Conservation (phyloP, 2,329 filamentous ascomycete species). For the Aspergillus sp. region DNA sequence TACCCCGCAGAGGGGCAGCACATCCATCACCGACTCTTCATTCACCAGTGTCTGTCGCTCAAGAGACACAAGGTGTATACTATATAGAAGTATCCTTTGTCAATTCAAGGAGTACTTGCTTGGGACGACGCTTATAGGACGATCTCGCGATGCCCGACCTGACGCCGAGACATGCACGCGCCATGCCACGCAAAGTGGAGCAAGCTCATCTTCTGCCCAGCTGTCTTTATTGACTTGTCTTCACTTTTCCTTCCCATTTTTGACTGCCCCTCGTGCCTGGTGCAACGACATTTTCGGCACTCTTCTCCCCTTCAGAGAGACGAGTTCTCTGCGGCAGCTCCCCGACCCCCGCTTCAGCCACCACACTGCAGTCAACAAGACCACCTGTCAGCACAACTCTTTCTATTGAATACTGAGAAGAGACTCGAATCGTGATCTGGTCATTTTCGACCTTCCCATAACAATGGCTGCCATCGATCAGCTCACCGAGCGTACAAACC, state of each 20-base stretch:
- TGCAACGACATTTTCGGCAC: not conserved
- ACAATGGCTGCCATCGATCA: conserved; percentile 10
- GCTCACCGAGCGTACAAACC: conserved; percentile 22
- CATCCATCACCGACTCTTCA: not conserved
- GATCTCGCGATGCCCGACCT: conserved; percentile 1
- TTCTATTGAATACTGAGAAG: not conserved
- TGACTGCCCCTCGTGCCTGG: not conserved
- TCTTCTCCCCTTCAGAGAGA: not conserved
- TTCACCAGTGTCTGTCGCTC: too few species aligned
- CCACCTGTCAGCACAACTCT: not conserved
- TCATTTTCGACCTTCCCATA: not conserved
- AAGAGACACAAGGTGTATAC: not conserved
- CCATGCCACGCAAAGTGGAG: conserved; percentile 14
- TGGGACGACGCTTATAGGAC: conserved; percentile 1
- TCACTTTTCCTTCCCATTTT: not conserved
- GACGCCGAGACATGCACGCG: conserved; percentile 7
- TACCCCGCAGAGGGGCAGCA: conserved; percentile 13
- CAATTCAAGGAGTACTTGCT: not conserved
- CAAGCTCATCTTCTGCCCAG: conserved; percentile 3
- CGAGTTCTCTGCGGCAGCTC: not conserved
- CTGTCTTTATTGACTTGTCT: not conserved
- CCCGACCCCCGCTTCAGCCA: not conserved
- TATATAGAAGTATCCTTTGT: not conserved
- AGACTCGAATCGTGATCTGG: not conserved
- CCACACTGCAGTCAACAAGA: not conserved